Evolutionary conservation across 805 yeast genomes (phyloP).

Genomic region (Kregervanrija fluxuum): DNA sequence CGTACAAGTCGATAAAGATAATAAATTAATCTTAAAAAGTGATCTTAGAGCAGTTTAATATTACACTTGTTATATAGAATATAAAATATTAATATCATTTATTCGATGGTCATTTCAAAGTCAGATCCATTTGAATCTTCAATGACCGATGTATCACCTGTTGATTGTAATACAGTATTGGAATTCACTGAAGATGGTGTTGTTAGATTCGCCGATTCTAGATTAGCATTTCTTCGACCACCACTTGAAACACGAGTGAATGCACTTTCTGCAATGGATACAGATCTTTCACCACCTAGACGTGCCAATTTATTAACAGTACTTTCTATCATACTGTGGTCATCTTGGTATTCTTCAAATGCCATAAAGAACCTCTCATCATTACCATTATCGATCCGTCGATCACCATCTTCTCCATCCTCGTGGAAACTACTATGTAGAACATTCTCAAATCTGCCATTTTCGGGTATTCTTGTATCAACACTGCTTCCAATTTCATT

Average conservation of each 20-base stretch:
- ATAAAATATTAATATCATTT: background rate
- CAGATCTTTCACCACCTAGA: slow-evolving; percentile 1
- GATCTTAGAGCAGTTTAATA: slow-evolving; percentile 9
- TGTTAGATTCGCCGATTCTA: slow-evolving; percentile 5
- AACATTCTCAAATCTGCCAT: background rate
- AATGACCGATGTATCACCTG: slow-evolving; percentile 13
- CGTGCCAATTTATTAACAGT: background rate
- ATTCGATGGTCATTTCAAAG: slow-evolving; percentile 27
- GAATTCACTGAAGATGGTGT: slow-evolving; percentile 6
- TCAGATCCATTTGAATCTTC: slow-evolving; percentile 18
- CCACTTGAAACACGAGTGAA: slow-evolving; percentile 5
- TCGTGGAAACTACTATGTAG: slow-evolving; percentile 11
- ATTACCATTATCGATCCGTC: background rate
- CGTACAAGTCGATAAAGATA: slow-evolving; percentile 42
- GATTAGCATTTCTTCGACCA: background rate
- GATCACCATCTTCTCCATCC: slow-evolving; percentile 2
- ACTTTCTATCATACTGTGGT: slow-evolving; percentile 20
- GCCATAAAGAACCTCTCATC: slow-evolving; percentile 29
- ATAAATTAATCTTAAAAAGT: slow-evolving; percentile 10
- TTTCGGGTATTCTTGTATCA: slow-evolving; percentile 4
- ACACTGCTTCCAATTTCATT: slow-evolving; percentile 5
- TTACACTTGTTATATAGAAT: background rate
- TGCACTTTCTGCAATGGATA: slow-evolving; percentile 6
- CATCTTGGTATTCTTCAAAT: slow-evolving; percentile 31
- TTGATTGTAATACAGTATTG: slow-evolving; percentile 4